Base-by-base conservation (phyloP, 805 yeast species). In the Novakomyces olei region DNA sequence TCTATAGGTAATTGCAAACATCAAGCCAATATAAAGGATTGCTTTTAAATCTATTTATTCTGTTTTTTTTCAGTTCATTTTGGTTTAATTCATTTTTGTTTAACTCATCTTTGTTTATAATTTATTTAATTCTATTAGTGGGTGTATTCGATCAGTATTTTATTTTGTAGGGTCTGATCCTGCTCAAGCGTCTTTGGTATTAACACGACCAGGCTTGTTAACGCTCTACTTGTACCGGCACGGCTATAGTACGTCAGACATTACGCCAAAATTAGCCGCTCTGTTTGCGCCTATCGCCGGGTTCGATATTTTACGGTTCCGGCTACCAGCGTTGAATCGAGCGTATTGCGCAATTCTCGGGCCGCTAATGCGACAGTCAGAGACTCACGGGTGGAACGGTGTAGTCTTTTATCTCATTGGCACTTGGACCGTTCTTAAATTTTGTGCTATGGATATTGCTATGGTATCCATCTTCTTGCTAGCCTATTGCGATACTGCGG, bases 401-500 rank as follows among this genome's bases (percentile, higher is more conserved):
- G 81, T 75, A 6, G 63, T 80, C 32, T 88, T 81, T 76, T 88
- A 80, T 49, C 55, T 81, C 25, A 58, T 76, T 1, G 98, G 98
- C 4, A 55, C 80, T 29, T 56, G 69, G 17, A 55, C 79, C 40
- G 79, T 81, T 6, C 77, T 81, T 45, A 39, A 61, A 1, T 51
- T 69, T 15, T 73, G 69, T 44, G 71, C 85, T 9, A 40, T 37
- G 53, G 98, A 88, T 46, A 71, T 88, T 31, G 61, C 73, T 1
- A 58, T 83, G 18, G 61, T 80, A 57, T 61, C 92, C 15, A 69
- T 81, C 3, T 60, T 81, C 41, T 58, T 85, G 32, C 63, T 88
- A 39, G 77, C 94, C 47, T 88, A 96, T 96, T 81, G 92, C 4
- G 98, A 88, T 48, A 80, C 96, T 6, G 85, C 95, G 2, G 98